These are phyloP conservation scores for Parietaria judaica DNA, from an alignment of 306 rosid genomes.

Conservation along the genomic window DNA sequence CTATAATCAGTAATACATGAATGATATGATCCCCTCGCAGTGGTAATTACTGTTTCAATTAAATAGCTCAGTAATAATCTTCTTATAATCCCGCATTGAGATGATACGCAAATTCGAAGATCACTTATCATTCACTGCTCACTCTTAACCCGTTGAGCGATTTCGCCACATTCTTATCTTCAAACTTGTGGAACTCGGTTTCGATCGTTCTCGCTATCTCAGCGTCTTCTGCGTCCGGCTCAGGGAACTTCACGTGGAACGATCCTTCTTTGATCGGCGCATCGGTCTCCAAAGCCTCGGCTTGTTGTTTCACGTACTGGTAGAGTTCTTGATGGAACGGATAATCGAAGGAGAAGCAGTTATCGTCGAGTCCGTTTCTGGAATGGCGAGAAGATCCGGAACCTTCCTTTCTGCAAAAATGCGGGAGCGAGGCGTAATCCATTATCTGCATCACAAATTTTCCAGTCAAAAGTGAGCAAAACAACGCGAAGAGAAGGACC, in stretches of 20 bases:
- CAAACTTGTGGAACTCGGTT: constrained; percentile 58
- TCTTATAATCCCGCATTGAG: too few species aligned
- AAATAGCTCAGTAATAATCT: too few species aligned
- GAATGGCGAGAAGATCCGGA: constrained; percentile 59
- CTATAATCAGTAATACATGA: too few species aligned
- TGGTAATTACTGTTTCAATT: too few species aligned
- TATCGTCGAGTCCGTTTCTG: constrained; percentile 28
- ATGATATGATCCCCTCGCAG: too few species aligned
- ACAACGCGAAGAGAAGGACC: not conserved
- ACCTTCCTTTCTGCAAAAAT: constrained; percentile 65
- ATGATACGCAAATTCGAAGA: too few species aligned
- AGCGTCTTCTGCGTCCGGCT: constrained; percentile 56
- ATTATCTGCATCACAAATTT: constrained; percentile 42
- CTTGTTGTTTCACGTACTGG: constrained; percentile 45
- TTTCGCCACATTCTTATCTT: constrained; percentile 42
- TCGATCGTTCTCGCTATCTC: constrained; percentile 59
- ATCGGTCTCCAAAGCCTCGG: constrained; percentile 28
- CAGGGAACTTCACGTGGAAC: constrained; percentile 71
- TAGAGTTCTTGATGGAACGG: constrained; percentile 76
- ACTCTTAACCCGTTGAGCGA: constrained; percentile 37
- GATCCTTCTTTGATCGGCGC: constrained; percentile 61
- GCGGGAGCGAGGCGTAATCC: constrained; percentile 85
- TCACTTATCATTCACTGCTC: constrained; percentile 11
- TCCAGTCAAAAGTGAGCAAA: not conserved
- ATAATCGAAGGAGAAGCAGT: constrained; percentile 67